These are phyloP conservation scores for Allantophomopsis lycopodina DNA, from an alignment of 2,329 filamentous ascomycete species.

Conservation along the genomic window DNA sequence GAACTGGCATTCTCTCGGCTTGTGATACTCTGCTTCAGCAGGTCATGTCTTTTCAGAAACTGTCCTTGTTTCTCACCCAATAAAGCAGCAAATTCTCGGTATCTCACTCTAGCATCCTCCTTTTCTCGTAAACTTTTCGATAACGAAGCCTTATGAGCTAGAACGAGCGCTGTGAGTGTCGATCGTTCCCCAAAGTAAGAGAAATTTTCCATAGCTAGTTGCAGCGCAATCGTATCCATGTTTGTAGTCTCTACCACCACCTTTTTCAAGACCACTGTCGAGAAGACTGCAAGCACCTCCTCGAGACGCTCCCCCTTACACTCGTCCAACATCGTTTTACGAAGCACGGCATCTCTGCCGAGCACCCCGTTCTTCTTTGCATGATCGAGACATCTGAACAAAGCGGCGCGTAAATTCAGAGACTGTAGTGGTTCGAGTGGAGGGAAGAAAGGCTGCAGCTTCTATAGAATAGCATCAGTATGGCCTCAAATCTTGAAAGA, in stretches of 20 bases:
- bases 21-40: slow-evolving; percentile 18
- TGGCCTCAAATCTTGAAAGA: neutral
- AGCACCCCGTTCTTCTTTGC: slow-evolving; percentile 79
- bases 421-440: slow-evolving; percentile 84
- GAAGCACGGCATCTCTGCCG: slow-evolving; percentile 64
- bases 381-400: slow-evolving; percentile 70
- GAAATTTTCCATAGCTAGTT: slow-evolving; percentile 42
- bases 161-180: slow-evolving; percentile 48
- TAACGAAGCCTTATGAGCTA: slow-evolving; percentile 61
- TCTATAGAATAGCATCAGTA: slow-evolving; percentile 34
- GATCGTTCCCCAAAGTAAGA: slow-evolving; percentile 39
- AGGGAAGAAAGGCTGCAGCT: slow-evolving; percentile 82
- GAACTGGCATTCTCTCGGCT: slow-evolving; percentile 11
- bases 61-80: slow-evolving; percentile 48
- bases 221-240: slow-evolving; percentile 34
- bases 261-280: slow-evolving; percentile 68
- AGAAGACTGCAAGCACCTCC: slow-evolving; percentile 75
- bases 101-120: slow-evolving; percentile 41
- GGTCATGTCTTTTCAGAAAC: slow-evolving; percentile 38
- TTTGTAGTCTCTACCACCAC: slow-evolving; percentile 29
- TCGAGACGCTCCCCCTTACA: slow-evolving; percentile 86
- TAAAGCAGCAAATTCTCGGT: slow-evolving; percentile 48
- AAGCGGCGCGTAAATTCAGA: slow-evolving; percentile 71
- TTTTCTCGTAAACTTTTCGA: slow-evolving; percentile 43
- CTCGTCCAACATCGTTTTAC: slow-evolving; percentile 94